Evolutionary conservation across 1,284 basidiomycete species (phyloP), one percentile per base, ranked within the genome.

Genomic region (Ustilago trichophora): DNA sequence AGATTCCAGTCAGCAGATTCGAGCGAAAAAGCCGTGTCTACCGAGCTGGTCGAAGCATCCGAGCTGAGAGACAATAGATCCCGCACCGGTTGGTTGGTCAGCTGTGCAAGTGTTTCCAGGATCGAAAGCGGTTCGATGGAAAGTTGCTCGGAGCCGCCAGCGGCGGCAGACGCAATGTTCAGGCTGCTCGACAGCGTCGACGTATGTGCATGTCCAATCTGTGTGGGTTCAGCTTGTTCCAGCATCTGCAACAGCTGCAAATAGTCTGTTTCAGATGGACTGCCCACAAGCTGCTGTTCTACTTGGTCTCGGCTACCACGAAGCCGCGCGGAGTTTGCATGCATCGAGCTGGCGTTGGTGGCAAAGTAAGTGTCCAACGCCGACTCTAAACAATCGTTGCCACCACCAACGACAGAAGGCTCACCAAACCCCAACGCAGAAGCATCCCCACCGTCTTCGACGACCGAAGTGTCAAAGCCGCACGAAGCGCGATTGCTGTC

Each of bases 11-110:
- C 44, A 21, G 48, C 35, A 21, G 55, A 51, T n/a, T 51, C 41
- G 21, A 58, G 43, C 7, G 57, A 52, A 36, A 52, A 52, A 3
- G 26, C 37, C 10, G 57, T 59, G 13, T 52, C 57, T 13, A 43
- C 19, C 16, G 56, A 59, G 44, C 48, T 52, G 8, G 49, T 45
- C 8, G 56, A 47, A 3, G 49, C 26, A 10, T 42, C 38, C 4
- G 44, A 52, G 8, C 45, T 29, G 9, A 43, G 35, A 3, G 43
- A 16, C 5, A 37, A 13, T 26, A 43, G 3, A 8, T 51, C 43
- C 24, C n/a, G 32, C 26, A 40, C 26, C 10, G 55, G 55, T 15
- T 46, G 36, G 10, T 32, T 46, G 10, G 32, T 42, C n/a, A 58
- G 25, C 31, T 44, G 27, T 25, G 41, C 42, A n/a, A 58, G 25